Conservation (phyloP, 148 eudicot genomes). For the Persicaria tinctoria region DNA sequence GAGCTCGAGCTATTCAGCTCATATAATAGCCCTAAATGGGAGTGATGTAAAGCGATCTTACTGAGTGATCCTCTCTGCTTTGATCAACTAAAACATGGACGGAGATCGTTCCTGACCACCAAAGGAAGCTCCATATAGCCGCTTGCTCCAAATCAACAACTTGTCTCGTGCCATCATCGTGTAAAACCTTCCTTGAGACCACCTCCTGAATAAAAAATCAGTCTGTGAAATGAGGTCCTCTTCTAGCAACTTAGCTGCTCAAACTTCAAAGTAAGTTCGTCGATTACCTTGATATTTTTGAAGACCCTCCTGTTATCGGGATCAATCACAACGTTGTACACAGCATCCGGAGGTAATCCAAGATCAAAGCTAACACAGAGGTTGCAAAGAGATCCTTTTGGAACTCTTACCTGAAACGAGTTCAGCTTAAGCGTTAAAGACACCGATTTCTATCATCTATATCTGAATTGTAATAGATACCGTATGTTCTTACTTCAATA, state of each 20-base stretch:
- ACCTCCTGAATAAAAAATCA: conserved; percentile 55
- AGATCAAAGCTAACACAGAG: conserved; percentile 51
- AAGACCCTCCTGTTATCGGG: conserved; percentile 90
- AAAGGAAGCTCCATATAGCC: conserved; percentile 88
- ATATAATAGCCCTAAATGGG: no score
- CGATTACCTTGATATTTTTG: conserved; percentile 79
- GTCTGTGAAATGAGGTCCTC: not conserved
- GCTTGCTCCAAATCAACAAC: conserved; percentile 94
- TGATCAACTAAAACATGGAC: conserved; percentile 93
- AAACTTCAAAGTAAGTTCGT: not conserved
- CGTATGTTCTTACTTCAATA: conserved; percentile 43
- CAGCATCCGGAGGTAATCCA: conserved; percentile 97
- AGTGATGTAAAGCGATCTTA: conserved; percentile 25
- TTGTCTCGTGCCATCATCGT: conserved; percentile 82
- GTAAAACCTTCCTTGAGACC: conserved; percentile 62
- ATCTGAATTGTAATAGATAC: not conserved
- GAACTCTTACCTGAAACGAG: conserved; percentile 70
- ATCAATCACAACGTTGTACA: conserved; percentile 80
- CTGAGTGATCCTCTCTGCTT: conserved; percentile 76
- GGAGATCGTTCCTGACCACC: conserved; percentile 94
- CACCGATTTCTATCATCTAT: no score
- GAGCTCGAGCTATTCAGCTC: no score
- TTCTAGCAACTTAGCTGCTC: not conserved
- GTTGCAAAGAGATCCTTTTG: conserved; percentile 91
- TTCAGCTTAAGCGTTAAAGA: not conserved